A percentile compares a stretch with the other conserved stretches of the same genome.
phyloP scores from a whole-genome alignment of 257 asterid species.

The Petrea volubilis region DNA sequence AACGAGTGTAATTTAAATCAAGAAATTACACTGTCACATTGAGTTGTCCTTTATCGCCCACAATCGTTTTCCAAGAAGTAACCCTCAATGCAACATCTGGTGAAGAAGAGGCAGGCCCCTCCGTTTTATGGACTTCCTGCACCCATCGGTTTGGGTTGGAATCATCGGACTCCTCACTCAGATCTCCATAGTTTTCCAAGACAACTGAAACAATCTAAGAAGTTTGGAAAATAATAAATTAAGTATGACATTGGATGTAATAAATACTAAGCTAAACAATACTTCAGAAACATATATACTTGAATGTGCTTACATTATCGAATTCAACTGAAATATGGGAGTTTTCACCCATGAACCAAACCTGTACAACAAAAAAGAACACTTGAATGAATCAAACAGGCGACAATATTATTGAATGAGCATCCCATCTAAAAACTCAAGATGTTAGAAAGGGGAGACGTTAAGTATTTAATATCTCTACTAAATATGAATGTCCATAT shows the following conservation, averaged over 20 bases:
- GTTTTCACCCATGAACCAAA: slow-evolving; percentile 92
- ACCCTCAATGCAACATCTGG: slow-evolving; percentile 44
- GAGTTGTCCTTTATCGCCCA: slow-evolving; percentile 74
- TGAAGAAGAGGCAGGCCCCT: slow-evolving; percentile 55
- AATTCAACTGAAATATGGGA: slow-evolving; percentile 88
- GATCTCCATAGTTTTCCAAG: slow-evolving; percentile 73
- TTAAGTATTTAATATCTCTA: no score
- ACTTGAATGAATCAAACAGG: not conserved
- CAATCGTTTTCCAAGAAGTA: slow-evolving; percentile 71
- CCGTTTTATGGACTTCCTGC: slow-evolving; percentile 69
- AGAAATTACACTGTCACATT: slow-evolving; percentile 64
- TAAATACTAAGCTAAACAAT: not conserved
- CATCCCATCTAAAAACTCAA: no score
- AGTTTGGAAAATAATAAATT: slow-evolving; percentile 16
- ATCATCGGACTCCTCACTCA: slow-evolving; percentile 45
- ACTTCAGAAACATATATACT: not conserved
- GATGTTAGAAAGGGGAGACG: no score
- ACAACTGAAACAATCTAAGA: slow-evolving; percentile 86
- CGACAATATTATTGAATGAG: not conserved
- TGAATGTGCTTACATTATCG: slow-evolving; percentile 59
- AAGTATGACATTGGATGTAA: not conserved
- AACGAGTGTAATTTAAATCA: no score
- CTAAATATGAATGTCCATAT: no score
- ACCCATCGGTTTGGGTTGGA: slow-evolving; percentile 51
- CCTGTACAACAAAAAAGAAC: slow-evolving; percentile 44